A percentile compares a stretch with the other conserved stretches of the same genome.
These are phyloP conservation scores for Gentiana straminea DNA, from an alignment of 257 asterid species.

Conservation along the genomic window DNA sequence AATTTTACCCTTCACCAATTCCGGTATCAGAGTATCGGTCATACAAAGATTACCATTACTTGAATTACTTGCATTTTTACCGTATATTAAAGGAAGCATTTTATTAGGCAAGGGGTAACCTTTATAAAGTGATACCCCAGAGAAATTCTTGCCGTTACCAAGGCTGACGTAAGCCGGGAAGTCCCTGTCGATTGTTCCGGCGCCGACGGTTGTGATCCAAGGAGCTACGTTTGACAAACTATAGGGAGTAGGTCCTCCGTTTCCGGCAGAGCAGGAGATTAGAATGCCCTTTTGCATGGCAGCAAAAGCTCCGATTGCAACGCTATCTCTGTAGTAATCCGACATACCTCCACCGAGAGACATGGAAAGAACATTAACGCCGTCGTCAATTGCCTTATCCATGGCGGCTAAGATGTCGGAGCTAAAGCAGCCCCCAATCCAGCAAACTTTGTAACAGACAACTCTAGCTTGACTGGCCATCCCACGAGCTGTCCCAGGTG, in stretches of 20 bases:
- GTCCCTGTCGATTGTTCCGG: slow-evolving; percentile 82
- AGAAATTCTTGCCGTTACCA: slow-evolving; percentile 60
- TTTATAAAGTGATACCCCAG: slow-evolving; percentile 61
- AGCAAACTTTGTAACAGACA: slow-evolving; percentile 71
- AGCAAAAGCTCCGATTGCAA: slow-evolving; percentile 64
- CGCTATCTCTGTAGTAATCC: slow-evolving; percentile 46
- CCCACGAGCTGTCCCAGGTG: slow-evolving; percentile 82
- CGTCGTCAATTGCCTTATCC: slow-evolving; percentile 72
- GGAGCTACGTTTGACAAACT: slow-evolving; percentile 71
- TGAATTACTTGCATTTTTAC: slow-evolving; percentile 55
- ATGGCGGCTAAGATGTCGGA: slow-evolving; percentile 76
- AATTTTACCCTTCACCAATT: slow-evolving; percentile 45
- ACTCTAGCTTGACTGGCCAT: slow-evolving; percentile 78
- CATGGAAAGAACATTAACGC: slow-evolving; percentile 56
- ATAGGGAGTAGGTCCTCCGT: slow-evolving; percentile 54
- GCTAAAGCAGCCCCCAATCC: slow-evolving; percentile 78
- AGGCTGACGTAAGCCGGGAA: slow-evolving; percentile 77
- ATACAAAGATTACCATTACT: slow-evolving; percentile 66
- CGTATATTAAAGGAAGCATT: slow-evolving; percentile 63
- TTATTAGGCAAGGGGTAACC: slow-evolving; percentile 29
- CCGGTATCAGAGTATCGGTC: slow-evolving; percentile 53
- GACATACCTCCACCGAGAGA: slow-evolving; percentile 71
- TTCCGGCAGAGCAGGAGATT: slow-evolving; percentile 83
- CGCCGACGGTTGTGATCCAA: slow-evolving; percentile 91
- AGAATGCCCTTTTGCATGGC: slow-evolving; percentile 84